Evolutionary conservation across 805 yeast genomes (phyloP), one percentile per base, ranked within the genome.

Genomic region (Pichia sporocuriosa): DNA sequence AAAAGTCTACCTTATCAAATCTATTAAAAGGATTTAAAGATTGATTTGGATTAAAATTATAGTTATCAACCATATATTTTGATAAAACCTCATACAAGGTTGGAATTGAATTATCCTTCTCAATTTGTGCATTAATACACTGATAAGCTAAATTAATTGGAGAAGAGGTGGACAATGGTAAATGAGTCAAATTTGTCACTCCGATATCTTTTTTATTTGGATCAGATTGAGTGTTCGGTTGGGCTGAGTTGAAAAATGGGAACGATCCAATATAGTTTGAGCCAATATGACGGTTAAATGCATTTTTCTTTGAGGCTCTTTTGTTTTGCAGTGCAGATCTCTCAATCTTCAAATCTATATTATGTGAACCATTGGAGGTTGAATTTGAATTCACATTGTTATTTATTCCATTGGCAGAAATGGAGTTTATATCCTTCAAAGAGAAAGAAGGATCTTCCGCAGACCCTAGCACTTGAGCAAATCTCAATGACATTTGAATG

Each of bases 1-100:
- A 68, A 39, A 80, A 77, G 26, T 73, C 72, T 2, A 81, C 69
- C 54, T 81, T 80, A 55, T 80, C 89, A 59, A 87, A 88, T 8
- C 95, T 81, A n/a, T 84, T 73, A 48, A 79, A 81, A 21, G 70
- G 67, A 9, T 73, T 72, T 43, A 69, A 55, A 3, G 74, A 70
- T 32, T 65, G 63, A 9, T 44, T 49, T 35, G 63, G 60, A 42
- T 73, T 72, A 49, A 71, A 75, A 47, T 75, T 78, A 58, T 77
- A 84, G 54, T 78, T 81, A 55, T 84, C 88, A 47, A 81, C 70
- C 40, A 78, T 79, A 37, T 82, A 75, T 50, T 73, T 72, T 32
- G 78, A 76, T 36, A 75, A 62, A 9, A 68, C 66, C 67, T 68
- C 84, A 67, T 63, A 75, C 54, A 64, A 78, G 44, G 62, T 75